A percentile compares a stretch with the other conserved stretches of the same genome.
Conservation (phyloP, 1,284 basidiomycete genomes). For the Apiotrichum sp. region DNA sequence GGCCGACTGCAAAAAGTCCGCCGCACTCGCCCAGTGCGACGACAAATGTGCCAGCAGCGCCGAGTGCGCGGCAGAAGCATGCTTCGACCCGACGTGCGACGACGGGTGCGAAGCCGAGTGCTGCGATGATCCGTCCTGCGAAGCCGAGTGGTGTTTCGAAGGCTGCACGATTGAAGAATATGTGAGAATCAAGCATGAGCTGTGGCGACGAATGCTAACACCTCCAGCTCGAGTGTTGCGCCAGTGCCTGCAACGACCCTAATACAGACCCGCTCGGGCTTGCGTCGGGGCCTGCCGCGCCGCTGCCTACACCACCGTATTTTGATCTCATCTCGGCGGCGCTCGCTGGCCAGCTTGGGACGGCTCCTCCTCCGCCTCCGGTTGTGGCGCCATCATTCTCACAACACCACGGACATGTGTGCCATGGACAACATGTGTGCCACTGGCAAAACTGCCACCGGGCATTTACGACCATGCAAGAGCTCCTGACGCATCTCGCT, state of each 20-base stretch:
- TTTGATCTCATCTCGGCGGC: constrained; percentile 7
- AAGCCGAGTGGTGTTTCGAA: constrained; percentile 10
- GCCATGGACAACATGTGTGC: constrained; percentile 28
- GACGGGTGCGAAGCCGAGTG: constrained; percentile 2
- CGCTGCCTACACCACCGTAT: neutral
- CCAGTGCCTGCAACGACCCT: constrained; percentile 8
- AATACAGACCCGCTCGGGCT: constrained; percentile 8
- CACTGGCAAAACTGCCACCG: constrained; percentile 50
- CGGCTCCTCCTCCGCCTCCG: constrained; percentile 4
- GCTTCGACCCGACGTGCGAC: constrained; percentile 8
- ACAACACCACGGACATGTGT: too few species aligned
- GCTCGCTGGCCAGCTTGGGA: neutral
- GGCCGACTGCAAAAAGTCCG: neutral
- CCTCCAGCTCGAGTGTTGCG: constrained; percentile 35
- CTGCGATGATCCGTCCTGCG: constrained; percentile 23
- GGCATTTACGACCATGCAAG: constrained; percentile 47
- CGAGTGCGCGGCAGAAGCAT: constrained; percentile 10
- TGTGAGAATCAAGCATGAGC: constrained; percentile 19
- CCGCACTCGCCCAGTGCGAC: neutral
- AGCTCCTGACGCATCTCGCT: constrained; percentile 51
- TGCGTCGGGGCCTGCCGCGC: neutral
- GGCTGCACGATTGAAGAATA: constrained; percentile 36
- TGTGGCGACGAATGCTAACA: neutral
- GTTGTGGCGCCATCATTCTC: neutral
- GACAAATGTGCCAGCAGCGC: neutral